Evolutionary conservation across 352 stramenopile genomes (phyloP), one percentile per base, ranked within the genome.

Genomic region (Globisporangium canariense): DNA sequence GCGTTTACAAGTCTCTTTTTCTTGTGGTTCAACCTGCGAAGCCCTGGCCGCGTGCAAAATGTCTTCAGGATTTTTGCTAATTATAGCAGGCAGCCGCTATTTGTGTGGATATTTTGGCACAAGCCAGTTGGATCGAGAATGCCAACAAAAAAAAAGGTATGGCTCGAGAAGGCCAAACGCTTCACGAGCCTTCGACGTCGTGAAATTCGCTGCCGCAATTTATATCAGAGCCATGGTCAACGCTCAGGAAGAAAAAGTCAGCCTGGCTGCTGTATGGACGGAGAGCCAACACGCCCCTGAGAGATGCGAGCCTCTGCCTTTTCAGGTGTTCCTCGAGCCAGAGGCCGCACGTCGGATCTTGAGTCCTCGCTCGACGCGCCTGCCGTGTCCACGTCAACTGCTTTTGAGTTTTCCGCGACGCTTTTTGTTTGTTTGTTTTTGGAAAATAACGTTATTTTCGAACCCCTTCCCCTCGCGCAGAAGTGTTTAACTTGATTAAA

Each of bases 381-480:
- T 18, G 36, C 25, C 58, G 45, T 63, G 58, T 63, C 58, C 58
- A 63, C 58, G 58, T 63, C 58, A 63, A 56, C 58, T 57, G 25
- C n/a, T 3, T 28, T 28, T 22, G 20, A 55, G 7, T 36, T 18
- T 38, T 25, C 34, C 1, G 10, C 18, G n/a, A 52, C 20, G 55
- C 14, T 63, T 63, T 36, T 36, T 36, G 32, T 36, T 5, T 36
- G 32, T 36, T 5, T 36, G 32, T 36, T 28, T 28, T 28, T 28
- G 25, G 45, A 30, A 57, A 56, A 40, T 36, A 60, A 60, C 54
- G 54, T 60, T 56, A 34, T 25, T 62, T 69, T 64, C 57, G 7
- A 60, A 60, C 10, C 54, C 58, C 43, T 61, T 9, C n/a, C 49
- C 52, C 56, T 13, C 30, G n/a, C 9, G 18, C 30, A n/a, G 8